These are phyloP conservation scores for Juncus effusus DNA, from an alignment of 176 grass and related monocot genomes.

Conservation along the genomic window DNA sequence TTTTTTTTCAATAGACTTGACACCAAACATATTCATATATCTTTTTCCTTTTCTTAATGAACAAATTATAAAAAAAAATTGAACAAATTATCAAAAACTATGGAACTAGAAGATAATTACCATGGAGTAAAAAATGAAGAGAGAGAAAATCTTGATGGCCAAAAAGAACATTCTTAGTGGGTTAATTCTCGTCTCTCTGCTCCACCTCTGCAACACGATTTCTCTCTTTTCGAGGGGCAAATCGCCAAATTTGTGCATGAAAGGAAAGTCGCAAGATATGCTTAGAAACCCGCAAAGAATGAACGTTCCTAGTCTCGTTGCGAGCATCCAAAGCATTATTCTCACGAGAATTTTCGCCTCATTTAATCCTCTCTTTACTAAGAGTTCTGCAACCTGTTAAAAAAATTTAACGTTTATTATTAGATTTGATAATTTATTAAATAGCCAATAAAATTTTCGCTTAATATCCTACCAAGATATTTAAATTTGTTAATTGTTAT, in stretches of 20 bases:
- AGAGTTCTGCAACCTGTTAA: constrained; percentile 56
- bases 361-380: constrained; percentile 48
- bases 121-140: constrained; percentile 72
- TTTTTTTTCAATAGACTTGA: too few species aligned
- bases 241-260: constrained; percentile 55
- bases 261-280: constrained; percentile 44
- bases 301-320: constrained; percentile 61
- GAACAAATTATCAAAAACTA: too few species aligned
- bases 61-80: too few species aligned
- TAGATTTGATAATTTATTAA: too few species aligned
- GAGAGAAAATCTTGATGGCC: constrained; percentile 55
- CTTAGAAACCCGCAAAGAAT: constrained; percentile 50
- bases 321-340: constrained; percentile 62
- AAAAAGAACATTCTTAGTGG: constrained; percentile 67
- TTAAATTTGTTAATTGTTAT: too few species aligned
- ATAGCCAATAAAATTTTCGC: too few species aligned
- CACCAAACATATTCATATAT: too few species aligned
- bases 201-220: constrained; percentile 53
- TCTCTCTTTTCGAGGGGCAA: constrained; percentile 47
- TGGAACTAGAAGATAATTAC: constrained; percentile 27
- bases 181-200: constrained; percentile 38
- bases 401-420: neutral
- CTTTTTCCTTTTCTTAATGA: too few species aligned
- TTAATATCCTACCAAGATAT: too few species aligned
- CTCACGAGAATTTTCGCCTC: constrained; percentile 52